Conservation (phyloP, 495 filamentous ascomycete species). For the Annulohypoxylon nitens region DNA sequence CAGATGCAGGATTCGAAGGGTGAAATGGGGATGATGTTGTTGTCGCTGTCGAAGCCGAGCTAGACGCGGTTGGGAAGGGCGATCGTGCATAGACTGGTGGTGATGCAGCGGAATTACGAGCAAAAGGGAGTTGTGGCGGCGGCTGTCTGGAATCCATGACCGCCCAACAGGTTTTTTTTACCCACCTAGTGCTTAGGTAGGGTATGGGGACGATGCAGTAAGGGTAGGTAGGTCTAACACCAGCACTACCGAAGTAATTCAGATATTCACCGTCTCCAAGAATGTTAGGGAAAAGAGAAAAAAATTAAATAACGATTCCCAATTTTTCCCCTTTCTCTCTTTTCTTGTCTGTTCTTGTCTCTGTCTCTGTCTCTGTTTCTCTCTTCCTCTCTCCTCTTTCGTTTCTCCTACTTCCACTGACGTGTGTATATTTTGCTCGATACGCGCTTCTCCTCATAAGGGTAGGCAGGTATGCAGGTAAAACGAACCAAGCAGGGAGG, state of each 20-base stretch:
- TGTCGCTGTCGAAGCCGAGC: slow-evolving; percentile 33
- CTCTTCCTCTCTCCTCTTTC: slow-evolving; percentile 5
- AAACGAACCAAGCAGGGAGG: slow-evolving; percentile 2
- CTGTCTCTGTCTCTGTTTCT: slow-evolving; percentile 11
- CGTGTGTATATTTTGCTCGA: slow-evolving; percentile 27
- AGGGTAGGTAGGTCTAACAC: slow-evolving; percentile 26
- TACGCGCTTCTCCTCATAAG: slow-evolving; percentile 28
- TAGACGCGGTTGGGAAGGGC: slow-evolving; percentile 52
- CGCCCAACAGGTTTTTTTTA: slow-evolving; percentile 30
- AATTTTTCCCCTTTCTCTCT: slow-evolving; percentile 11
- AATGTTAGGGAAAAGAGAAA: background rate
- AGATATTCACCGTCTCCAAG: slow-evolving; percentile 27
- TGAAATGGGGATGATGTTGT: slow-evolving; percentile 47
- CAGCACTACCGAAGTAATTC: slow-evolving; percentile 8
- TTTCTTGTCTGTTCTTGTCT: background rate
- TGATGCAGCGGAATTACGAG: slow-evolving; percentile 53
- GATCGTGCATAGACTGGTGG: slow-evolving; percentile 52
- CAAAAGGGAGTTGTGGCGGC: slow-evolving; percentile 56
- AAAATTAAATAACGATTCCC: slow-evolving; percentile 2
- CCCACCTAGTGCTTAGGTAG: slow-evolving; percentile 40
- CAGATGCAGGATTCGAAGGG: slow-evolving; percentile 49
- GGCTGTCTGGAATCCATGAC: slow-evolving; percentile 49
- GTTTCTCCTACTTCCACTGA: slow-evolving; percentile 17
- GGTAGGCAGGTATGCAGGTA: slow-evolving; percentile 12
- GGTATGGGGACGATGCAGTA: slow-evolving; percentile 30